Percentiles rank a stretch among this genome's conserved stretches.
phyloP scores from a whole-genome alignment of 148 eudicot species.

The Mesembryanthemum crystallinum region DNA sequence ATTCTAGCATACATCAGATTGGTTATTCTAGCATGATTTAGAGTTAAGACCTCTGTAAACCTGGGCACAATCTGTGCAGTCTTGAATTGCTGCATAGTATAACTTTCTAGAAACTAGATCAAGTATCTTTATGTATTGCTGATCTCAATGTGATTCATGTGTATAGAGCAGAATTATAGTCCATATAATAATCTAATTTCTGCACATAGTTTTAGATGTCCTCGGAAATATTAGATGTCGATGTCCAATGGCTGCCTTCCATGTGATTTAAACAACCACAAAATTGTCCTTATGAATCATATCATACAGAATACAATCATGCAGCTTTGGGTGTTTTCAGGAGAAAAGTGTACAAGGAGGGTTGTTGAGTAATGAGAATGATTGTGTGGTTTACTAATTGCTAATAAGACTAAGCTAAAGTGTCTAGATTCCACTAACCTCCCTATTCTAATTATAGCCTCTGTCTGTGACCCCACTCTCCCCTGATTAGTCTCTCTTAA shows the following conservation, averaged over 20 bases:
- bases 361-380: conserved; percentile 26
- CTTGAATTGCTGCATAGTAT: not conserved
- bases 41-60: not conserved
- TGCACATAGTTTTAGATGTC: not conserved
- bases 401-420: conserved; percentile 10
- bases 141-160: too few relatives aligned
- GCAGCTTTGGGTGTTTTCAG: conserved; percentile 2
- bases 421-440: conserved; percentile 26
- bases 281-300: not conserved
- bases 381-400: conserved; percentile 16
- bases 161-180: too few relatives aligned
- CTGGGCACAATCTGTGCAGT: not conserved
- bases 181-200: not conserved
- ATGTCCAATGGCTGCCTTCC: conserved; percentile 3
- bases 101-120: not conserved
- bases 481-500: conserved; percentile 13
- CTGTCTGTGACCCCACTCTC: conserved; percentile 12
- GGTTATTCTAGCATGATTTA: not conserved
- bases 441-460: conserved; percentile 21
- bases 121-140: not conserved
- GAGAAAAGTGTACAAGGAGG: conserved; percentile 6
- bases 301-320: not conserved
- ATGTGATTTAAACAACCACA: conserved; percentile 4
- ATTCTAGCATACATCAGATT: not conserved
- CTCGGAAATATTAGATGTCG: not conserved